Percentiles rank a stretch among this genome's conserved stretches.
These are phyloP conservation scores for Cystoderma amianthinum DNA, from an alignment of 768 basidiomycete species.

Conservation along the genomic window DNA sequence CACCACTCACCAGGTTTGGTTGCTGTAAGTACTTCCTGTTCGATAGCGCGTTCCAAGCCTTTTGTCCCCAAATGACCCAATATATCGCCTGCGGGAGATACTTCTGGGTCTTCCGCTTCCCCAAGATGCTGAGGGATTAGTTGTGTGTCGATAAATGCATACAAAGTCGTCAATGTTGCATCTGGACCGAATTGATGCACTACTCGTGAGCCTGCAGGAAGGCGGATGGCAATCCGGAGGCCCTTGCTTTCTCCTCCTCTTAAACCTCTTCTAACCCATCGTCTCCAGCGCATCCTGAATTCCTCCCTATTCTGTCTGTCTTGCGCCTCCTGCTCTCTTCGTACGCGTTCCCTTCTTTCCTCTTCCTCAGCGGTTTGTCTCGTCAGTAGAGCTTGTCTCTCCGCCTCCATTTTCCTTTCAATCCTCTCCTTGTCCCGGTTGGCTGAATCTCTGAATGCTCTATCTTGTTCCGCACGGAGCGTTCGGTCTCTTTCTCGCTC, in stretches of 20 bases:
- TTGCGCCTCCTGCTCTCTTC: slow-evolving; percentile 18
- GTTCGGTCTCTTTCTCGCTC: slow-evolving; percentile 47
- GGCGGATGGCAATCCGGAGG: slow-evolving; percentile 44
- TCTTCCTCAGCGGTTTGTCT: slow-evolving; percentile 28
- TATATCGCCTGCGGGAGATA: slow-evolving; percentile 29
- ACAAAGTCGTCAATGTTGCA: slow-evolving; percentile 56
- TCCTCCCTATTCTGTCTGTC: slow-evolving; percentile 10
- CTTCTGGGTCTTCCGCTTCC: slow-evolving; percentile 31
- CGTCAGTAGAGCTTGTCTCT: slow-evolving; percentile 24
- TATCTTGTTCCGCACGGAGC: slow-evolving; percentile 77
- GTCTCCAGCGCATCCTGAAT: slow-evolving; percentile 46
- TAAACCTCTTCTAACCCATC: slow-evolving; percentile 49
- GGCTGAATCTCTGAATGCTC: slow-evolving; percentile 63
- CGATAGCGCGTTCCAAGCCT: too few relatives aligned
- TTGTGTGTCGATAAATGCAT: slow-evolving; percentile 65
- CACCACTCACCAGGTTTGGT: slow-evolving; percentile 44
- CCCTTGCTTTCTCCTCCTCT: slow-evolving; percentile 19
- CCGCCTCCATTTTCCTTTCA: slow-evolving; percentile 41
- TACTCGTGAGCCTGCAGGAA: slow-evolving; percentile 50
- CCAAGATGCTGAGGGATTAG: slow-evolving; percentile 35
- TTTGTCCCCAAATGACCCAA: slow-evolving; percentile 27
- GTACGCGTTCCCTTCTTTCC: slow-evolving; percentile 45
- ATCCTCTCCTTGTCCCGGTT: slow-evolving; percentile 65
- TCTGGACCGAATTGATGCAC: slow-evolving; percentile 46
- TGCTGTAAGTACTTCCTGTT: slow-evolving; percentile 14